Base-by-base conservation (phyloP, 345 rosid genomes). In the Eucalyptus pauciflora region DNA sequence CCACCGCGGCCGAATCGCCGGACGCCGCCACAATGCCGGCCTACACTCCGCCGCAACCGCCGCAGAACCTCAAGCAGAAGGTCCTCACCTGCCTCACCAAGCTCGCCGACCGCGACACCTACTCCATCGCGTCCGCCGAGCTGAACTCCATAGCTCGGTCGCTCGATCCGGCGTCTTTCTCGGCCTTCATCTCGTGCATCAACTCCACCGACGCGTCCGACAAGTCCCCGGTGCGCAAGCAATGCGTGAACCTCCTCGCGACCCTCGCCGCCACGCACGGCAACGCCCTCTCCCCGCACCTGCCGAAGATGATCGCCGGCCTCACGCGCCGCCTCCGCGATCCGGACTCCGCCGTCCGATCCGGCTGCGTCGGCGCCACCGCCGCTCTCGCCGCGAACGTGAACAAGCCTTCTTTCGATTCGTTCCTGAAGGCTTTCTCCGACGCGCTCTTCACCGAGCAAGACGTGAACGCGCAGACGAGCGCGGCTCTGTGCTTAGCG, bases 371-470 rank as follows among this genome's bases (percentile, higher is more conserved):
- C 86, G 88, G 94, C 46, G 92, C 99, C 46, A 91, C 94, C 17
- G 93, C 96, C 49, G 90, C 97, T 10, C 93, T 96, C 71, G 91
- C 99, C 27, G 88, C 98, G 10, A 94, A 93, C 9, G 89, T 94
- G 86, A 92, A 96, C 71, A 93, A 90, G 87, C 94, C 94, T 86
- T 92, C 96, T 29, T 96, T 96, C 89, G 88, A 92, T 18, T 93
- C 97, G 4, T 94, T 98, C 87, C 50, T 96, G 92, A 97, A 95
- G 93, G 96, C 97, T 8, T 89, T 97, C 85, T 89, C 95, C 60
- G 98, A 96, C n/a, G 92, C 97, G 69, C 94, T 96, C 43, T 97
- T 96, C 92, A 96, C 99, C 17, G 99, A 97, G 94, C 99, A 95
- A 91, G 97, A 97, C 50, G 31, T 87, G 87, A 94, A 93, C 60